phyloP scores from a whole-genome alignment of 129 eudicot genomes.

The Oenanthe sinensis region DNA sequence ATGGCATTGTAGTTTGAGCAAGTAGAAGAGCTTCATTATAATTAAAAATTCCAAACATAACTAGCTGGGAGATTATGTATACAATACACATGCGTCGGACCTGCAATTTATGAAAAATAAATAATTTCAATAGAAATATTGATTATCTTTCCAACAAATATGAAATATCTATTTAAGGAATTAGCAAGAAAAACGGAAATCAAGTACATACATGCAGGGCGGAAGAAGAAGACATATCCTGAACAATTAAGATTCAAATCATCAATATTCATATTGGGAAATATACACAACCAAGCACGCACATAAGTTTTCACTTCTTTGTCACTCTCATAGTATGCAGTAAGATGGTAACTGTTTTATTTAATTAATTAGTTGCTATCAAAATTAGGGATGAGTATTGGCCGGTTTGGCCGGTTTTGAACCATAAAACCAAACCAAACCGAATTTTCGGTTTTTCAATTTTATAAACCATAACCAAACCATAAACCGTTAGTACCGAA shows the following conservation, averaged over 20 bases:
- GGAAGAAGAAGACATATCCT: background rate
- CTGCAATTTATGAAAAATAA: background rate
- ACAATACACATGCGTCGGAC: background rate
- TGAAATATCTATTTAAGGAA: background rate
- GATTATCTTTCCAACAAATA: background rate
- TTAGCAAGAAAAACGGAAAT: background rate
- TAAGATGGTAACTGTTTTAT: no score
- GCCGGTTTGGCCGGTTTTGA: no score
- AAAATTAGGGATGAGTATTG: no score
- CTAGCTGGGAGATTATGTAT: background rate
- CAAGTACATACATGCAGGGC: background rate
- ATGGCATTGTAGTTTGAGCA: constrained; percentile 5
- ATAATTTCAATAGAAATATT: background rate
- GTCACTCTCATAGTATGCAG: background rate
- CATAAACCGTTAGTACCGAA: no score
- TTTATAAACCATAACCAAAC: no score
- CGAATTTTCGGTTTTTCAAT: no score
- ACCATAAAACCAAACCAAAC: no score
- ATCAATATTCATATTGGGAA: background rate
- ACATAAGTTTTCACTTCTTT: background rate
- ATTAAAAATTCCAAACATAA: constrained; percentile 10
- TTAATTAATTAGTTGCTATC: no score
- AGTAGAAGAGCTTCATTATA: constrained; percentile 15
- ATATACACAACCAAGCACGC: background rate
- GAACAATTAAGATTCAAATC: background rate